A percentile compares a stretch with the other conserved stretches of the same genome.
These are phyloP conservation scores for Psilocybe cubensis DNA, from an alignment of 768 basidiomycete species.

Conservation along the genomic window DNA sequence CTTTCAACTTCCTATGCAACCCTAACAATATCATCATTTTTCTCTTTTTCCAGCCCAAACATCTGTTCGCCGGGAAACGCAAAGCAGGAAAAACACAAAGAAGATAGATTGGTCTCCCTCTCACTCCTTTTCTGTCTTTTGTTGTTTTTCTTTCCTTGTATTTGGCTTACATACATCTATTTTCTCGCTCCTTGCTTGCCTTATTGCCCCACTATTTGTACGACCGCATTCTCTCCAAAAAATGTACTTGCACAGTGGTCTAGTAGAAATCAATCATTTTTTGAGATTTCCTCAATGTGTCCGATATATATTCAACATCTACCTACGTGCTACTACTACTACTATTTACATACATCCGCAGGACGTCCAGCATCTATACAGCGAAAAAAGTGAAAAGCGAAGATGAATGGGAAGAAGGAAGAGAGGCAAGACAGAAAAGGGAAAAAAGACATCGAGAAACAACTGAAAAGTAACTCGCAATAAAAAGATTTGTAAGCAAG, in stretches of 20 bases:
- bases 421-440: neutral
- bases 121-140: neutral
- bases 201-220: conserved; percentile 7
- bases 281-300: conserved; percentile 2
- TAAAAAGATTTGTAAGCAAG: conserved; percentile 7
- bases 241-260: conserved; percentile 14
- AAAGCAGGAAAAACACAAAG: conserved; percentile 84
- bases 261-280: conserved; percentile 17
- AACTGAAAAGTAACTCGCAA: conserved; percentile 4
- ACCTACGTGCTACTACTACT: conserved; percentile 3
- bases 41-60: conserved; percentile 66
- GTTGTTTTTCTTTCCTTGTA: conserved; percentile 6
- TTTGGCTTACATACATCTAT: conserved; percentile 18
- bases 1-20: neutral
- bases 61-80: conserved; percentile 85
- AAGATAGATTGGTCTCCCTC: conserved; percentile 45
- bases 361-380: conserved; percentile 24
- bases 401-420: neutral
- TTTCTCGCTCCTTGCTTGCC: conserved; percentile 7
- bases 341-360: conserved; percentile 8
- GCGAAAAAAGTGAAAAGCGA: conserved; percentile 10
- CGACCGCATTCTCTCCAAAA: conserved; percentile 5
- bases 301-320: neutral
- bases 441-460: neutral
- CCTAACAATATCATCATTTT: conserved; percentile 1